Conservation (phyloP, 352 stramenopile genomes). For the Phytopythium boreale region DNA sequence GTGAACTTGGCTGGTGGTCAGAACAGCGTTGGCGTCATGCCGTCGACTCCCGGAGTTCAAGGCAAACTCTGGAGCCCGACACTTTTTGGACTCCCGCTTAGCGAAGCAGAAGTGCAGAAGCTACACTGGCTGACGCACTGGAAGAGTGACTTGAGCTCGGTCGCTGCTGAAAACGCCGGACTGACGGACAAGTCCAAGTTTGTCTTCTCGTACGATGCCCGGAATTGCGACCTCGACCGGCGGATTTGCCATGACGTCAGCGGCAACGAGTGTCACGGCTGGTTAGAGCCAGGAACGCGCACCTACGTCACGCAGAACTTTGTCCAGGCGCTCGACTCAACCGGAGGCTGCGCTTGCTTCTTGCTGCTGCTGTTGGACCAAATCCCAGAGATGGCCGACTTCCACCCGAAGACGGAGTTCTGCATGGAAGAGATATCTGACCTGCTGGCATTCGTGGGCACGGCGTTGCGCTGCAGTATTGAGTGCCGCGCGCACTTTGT, state of each 20-base stretch:
- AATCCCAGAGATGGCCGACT: constrained; percentile 75
- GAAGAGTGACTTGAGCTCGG: constrained; percentile 61
- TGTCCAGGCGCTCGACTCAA: constrained; percentile 54
- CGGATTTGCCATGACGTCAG: constrained; percentile 70
- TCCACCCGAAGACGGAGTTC: constrained; percentile 69
- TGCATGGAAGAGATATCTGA: constrained; percentile 64
- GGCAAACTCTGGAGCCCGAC: constrained; percentile 77
- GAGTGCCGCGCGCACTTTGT: constrained; percentile 73
- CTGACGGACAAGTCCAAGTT: constrained; percentile 77
- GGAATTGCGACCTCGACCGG: constrained; percentile 54
- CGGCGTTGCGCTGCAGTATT: constrained; percentile 51
- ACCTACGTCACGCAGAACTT: constrained; percentile 60
- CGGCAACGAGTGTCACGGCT: constrained; percentile 71
- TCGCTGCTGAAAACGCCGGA: constrained; percentile 58
- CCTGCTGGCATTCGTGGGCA: constrained; percentile 56
- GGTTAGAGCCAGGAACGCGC: constrained; percentile 65
- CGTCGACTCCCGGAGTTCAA: constrained; percentile 44
- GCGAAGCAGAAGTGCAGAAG: constrained; percentile 59
- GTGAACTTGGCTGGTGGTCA: constrained; percentile 63
- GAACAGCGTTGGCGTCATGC: constrained; percentile 67
- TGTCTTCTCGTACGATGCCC: constrained; percentile 76
- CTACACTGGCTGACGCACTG: constrained; percentile 77
- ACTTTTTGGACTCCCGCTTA: constrained; percentile 63
- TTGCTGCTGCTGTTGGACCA: constrained; percentile 71
- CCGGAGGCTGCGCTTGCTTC: constrained; percentile 72